phyloP scores from a whole-genome alignment of 495 filamentous ascomycete species.

The Aspergillus sparsus region DNA sequence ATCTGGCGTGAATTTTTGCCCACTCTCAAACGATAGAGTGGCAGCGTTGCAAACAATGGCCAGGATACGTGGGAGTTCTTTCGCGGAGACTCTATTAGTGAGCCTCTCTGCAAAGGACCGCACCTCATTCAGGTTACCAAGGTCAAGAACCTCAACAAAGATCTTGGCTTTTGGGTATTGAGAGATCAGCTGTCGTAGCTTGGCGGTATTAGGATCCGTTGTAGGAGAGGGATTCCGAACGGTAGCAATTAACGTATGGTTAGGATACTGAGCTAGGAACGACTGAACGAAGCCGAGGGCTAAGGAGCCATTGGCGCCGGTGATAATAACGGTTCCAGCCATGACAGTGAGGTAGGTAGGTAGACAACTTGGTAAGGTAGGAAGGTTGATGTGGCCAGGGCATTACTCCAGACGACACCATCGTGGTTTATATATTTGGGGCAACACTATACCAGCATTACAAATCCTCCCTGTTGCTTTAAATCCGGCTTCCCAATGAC shows the following conservation, averaged over 20 bases:
- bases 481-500: background rate
- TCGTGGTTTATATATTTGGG: background rate
- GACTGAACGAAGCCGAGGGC: constrained; percentile 44
- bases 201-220: constrained; percentile 44
- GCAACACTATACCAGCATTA: background rate
- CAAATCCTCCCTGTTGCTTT: background rate
- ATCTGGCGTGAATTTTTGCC: constrained; percentile 41
- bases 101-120: constrained; percentile 39
- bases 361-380: background rate
- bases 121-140: constrained; percentile 38
- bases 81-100: constrained; percentile 27
- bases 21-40: constrained; percentile 40
- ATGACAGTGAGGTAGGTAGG: constrained; percentile 21
- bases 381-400: background rate
- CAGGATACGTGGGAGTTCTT: constrained; percentile 38
- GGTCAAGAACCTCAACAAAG: constrained; percentile 41
- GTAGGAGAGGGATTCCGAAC: constrained; percentile 43
- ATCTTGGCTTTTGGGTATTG: constrained; percentile 35
- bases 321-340: constrained; percentile 48
- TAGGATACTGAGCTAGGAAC: constrained; percentile 40
- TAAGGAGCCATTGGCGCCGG: constrained; percentile 52
- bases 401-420: background rate
- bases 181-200: constrained; percentile 36
- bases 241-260: constrained; percentile 39
- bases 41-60: constrained; percentile 50